Evolutionary conservation across 108 stramenopile species (phyloP), one percentile per base, ranked within the genome.

Genomic region (Nitzschia sp.): DNA sequence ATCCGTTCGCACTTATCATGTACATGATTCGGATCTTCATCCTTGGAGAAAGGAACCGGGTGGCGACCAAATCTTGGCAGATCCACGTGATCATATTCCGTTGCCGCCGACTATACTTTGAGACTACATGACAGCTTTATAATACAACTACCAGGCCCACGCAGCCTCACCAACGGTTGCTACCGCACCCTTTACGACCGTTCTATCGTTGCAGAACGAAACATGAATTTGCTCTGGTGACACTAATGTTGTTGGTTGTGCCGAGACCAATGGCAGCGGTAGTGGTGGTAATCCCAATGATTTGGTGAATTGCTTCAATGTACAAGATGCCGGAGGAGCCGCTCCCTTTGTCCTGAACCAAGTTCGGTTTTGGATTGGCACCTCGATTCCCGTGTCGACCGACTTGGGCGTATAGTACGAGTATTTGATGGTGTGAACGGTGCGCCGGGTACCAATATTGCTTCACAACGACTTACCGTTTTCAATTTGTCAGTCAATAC

Each of bases 321-420:
- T 59, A 9, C 32, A 15, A 13, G 11, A 32, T 15, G 27, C 45
- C 29, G 64, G 57, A 3, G 56, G 48, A 28, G 15, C 35, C 1
- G 17, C 36, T 36, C 64, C 72, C 17, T 74, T 74, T 32, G 11
- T 19, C 8, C 0, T 74, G 4, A 5, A 15, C 21, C 3, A 54
- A n/a, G 47, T 74, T 27, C 64, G 64, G 13, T 65, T 66, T 29
- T 74, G 72, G 72, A 57, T 74, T 23, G 72, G 72, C 8, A 38
- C 29, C 19, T 66, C 64, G 9, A 45, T 42, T 2, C 18, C 38
- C 9, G 27, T 33, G 23, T 55, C 72, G 31, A 23, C 64, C 6
- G 72, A 74, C 21, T 34, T 74, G 55, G 2, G 21, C 19, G 6
- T n/a, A n/a, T n/a, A n/a, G n/a, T 74, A 1, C 35, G 38, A 9